These are phyloP conservation scores for Eragrostis curvula DNA, from an alignment of 176 grass and related monocot species.

Conservation along the genomic window DNA sequence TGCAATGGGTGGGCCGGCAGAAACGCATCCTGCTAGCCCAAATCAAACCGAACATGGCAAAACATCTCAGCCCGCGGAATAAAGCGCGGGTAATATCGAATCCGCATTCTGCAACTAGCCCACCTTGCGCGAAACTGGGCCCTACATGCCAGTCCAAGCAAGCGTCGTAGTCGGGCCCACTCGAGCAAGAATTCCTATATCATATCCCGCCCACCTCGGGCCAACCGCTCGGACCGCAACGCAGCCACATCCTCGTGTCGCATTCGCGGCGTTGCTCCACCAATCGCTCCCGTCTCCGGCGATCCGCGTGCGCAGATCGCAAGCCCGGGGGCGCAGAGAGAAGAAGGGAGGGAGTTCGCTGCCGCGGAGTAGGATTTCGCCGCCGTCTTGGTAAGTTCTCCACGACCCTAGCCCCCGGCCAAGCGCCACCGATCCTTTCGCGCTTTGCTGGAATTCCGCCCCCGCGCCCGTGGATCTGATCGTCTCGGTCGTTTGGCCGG, in stretches of 20 bases:
- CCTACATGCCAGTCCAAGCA: neutral
- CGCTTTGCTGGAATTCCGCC: neutral
- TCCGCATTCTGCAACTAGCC: neutral
- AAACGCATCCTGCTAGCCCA: neutral
- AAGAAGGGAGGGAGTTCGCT: neutral
- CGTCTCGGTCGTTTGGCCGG: neutral
- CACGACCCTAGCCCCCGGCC: neutral
- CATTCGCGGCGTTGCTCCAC: constrained; percentile 13
- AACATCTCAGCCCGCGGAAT: neutral
- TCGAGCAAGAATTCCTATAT: neutral
- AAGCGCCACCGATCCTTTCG: neutral
- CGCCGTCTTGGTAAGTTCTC: constrained; percentile 32
- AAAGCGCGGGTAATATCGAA: neutral
- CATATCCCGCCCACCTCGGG: constrained; percentile 13
- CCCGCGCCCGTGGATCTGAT: constrained; percentile 39
- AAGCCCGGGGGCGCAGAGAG: neutral
- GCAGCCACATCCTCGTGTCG: neutral
- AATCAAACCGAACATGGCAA: neutral
- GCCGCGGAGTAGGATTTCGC: neutral
- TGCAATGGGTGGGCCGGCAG: neutral
- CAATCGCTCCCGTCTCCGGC: constrained; percentile 6
- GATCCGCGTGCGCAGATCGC: constrained; percentile 27
- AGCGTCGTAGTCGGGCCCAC: neutral
- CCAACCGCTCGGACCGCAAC: neutral
- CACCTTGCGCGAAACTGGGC: neutral